Evolutionary conservation across 1,284 basidiomycete genomes (phyloP).

Genomic region (Ganoderma resinaceum): DNA sequence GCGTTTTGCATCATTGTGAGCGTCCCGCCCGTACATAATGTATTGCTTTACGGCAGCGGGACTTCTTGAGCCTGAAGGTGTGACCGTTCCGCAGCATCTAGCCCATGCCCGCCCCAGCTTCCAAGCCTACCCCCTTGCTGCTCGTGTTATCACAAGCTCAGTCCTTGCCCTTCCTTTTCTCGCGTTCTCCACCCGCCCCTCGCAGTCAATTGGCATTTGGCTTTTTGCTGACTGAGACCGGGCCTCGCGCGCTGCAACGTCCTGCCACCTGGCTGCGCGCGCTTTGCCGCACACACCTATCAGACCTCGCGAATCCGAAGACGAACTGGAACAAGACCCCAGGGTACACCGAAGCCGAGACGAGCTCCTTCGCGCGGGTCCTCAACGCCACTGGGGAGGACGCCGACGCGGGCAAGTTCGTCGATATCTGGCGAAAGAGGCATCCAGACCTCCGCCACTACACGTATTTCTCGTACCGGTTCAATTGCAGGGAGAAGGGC

Average conservation of each 20-base stretch:
- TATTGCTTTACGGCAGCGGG: not conserved
- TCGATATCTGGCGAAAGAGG: constrained; percentile 84
- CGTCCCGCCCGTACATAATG: not conserved
- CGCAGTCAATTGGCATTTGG: not conserved
- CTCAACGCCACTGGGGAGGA: constrained; percentile 46
- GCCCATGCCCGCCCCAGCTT: not conserved
- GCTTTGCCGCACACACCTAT: not conserved
- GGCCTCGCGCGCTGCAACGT: not conserved
- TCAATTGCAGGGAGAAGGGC: constrained; percentile 81
- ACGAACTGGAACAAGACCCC: constrained; percentile 82
- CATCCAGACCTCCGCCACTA: constrained; percentile 78
- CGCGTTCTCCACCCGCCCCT: not conserved
- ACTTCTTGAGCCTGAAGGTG: not conserved
- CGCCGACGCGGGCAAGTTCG: constrained; percentile 54
- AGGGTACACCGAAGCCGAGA: constrained; percentile 85
- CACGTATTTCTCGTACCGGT: constrained; percentile 88
- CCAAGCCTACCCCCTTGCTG: not conserved
- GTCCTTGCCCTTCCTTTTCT: not conserved
- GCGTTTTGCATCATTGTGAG: not conserved
- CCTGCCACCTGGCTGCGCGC: not conserved
- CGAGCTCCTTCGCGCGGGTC: constrained; percentile 71
- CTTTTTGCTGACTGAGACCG: not conserved
- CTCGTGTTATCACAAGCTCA: not conserved
- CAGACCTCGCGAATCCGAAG: constrained; percentile 73
- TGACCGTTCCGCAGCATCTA: not conserved